Base-by-base conservation (phyloP, 495 filamentous ascomycete genomes). In the Hypoxylon subgilvum region DNA sequence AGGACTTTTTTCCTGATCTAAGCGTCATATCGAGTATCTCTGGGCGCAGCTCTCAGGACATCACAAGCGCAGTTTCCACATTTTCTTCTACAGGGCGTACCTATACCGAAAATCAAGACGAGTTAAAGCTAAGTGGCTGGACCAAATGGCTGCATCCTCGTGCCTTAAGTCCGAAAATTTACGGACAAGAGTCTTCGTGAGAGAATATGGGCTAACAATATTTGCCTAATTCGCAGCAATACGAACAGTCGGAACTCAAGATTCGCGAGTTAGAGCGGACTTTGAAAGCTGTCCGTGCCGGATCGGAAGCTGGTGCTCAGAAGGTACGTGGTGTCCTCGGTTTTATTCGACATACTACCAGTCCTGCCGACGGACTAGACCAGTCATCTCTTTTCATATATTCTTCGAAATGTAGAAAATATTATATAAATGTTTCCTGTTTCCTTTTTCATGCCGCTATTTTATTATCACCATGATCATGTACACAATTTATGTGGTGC, bases 231-330 rank as follows among this genome's bases (percentile, higher is more conserved):
- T 35, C 61, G 19, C 45, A 80, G 76, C 77, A 78, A 75, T 71
- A 79, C 52, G 77, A 81, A 41, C 75, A 79, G 41, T 64, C 78
- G 22, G 78, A 81, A 39, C 69, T 76, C 39, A 77, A 78, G 30
- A 77, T 74, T 39, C 76, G 75, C 46, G 76, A 79, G 22, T 52
- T 79, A 8, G 76, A 79, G 55, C 63, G 76, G 49, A 74, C 73
- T 8, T 65, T 79, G 39, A 81, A 81, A 42, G 64, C 67, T 21
- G 71, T 72, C 21, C 77, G 76, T 53, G 73, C 65, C 36, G 76
- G 78, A 16, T 64, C 72, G 5, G 74, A 72, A 22, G 66, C 61
- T 13, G 75, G 76, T n/a, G 74, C 69, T 39, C 76, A 79, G 53
- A 81, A 79, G 75, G 78, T 79, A 72, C 13, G 76, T 72, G 35